A percentile compares a stretch with the other conserved stretches of the same genome.
These are phyloP conservation scores for Porogramme epimiltina DNA, from an alignment of 1,284 basidiomycete species.

Conservation along the genomic window DNA sequence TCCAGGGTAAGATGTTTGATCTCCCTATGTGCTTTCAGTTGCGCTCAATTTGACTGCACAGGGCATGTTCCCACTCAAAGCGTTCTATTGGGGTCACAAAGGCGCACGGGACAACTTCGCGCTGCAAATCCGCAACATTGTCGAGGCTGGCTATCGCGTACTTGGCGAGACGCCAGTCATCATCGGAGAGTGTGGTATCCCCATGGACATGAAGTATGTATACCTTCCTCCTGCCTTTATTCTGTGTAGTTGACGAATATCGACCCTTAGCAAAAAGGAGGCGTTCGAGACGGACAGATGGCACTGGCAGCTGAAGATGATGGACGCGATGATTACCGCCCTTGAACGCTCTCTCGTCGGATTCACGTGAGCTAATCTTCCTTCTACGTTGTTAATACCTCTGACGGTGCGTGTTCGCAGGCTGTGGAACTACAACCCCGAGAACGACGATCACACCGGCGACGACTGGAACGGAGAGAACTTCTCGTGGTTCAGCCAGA, in stretches of 20 bases:
- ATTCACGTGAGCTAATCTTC: conserved; percentile 69
- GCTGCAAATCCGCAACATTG: conserved; percentile 81
- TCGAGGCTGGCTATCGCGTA: conserved; percentile 62
- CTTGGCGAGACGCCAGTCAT: conserved; percentile 82
- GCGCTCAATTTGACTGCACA: conserved; percentile 32
- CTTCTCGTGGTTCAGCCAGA: conserved; percentile 88
- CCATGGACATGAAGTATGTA: conserved; percentile 92
- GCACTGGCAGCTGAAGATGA: conserved; percentile 82
- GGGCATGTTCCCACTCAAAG: conserved; percentile 82
- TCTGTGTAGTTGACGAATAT: background rate
- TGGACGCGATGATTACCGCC: conserved; percentile 84
- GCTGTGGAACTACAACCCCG: conserved; percentile 94
- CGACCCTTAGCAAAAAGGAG: conserved; percentile 59
- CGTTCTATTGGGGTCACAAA: conserved; percentile 85
- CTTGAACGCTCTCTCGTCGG: conserved; percentile 74
- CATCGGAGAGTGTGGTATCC: conserved; percentile 90
- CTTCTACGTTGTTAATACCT: background rate
- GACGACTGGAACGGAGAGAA: conserved; percentile 97
- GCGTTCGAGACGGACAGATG: conserved; percentile 79
- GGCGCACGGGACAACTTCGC: conserved; percentile 82
- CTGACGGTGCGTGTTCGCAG: conserved; percentile 42
- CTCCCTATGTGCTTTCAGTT: background rate
- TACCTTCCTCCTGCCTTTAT: background rate
- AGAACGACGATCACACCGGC: conserved; percentile 77
- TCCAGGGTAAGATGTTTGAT: conserved; percentile 65